Evolutionary conservation across 2,329 filamentous ascomycete species (phyloP).

Genomic region (Clarireedia hainanense): DNA sequence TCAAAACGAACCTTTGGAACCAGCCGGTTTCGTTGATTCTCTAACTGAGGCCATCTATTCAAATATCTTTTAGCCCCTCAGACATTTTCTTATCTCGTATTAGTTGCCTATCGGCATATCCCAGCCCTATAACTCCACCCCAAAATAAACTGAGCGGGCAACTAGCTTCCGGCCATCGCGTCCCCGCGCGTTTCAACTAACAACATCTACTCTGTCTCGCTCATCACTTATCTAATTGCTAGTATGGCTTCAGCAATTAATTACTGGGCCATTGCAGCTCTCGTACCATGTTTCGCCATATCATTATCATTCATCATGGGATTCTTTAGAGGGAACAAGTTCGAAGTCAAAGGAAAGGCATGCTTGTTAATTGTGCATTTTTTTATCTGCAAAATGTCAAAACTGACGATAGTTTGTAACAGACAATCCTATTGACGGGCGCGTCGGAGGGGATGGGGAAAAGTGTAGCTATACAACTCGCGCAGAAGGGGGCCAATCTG

Average conservation of each 20-base stretch:
- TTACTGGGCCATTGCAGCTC: not conserved
- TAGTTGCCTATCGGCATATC: too few relatives aligned
- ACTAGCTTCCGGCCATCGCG: too few relatives aligned
- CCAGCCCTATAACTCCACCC: too few relatives aligned
- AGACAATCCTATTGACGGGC: slow-evolving; percentile 87
- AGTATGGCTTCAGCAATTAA: not conserved
- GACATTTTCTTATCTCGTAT: too few relatives aligned
- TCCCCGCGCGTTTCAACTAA: too few relatives aligned
- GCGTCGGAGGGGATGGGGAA: slow-evolving; percentile 90
- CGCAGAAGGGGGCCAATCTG: slow-evolving; percentile 77
- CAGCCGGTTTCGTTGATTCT: too few relatives aligned
- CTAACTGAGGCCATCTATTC: too few relatives aligned
- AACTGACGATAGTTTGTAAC: slow-evolving; percentile 10
- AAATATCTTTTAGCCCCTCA: too few relatives aligned
- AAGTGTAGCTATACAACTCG: slow-evolving; percentile 63
- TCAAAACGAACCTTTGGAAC: too few relatives aligned
- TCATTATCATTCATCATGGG: slow-evolving; percentile 47
- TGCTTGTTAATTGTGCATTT: slow-evolving; percentile 37
- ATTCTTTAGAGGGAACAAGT: slow-evolving; percentile 65
- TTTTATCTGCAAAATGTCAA: not conserved
- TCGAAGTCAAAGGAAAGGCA: slow-evolving; percentile 80
- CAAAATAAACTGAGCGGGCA: too few relatives aligned
- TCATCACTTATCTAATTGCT: not conserved
- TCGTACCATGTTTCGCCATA: not conserved
- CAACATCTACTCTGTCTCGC: not conserved